Evolutionary conservation across 2,329 filamentous ascomycete genomes (phyloP).

Genomic region (Grosmannia serpens): DNA sequence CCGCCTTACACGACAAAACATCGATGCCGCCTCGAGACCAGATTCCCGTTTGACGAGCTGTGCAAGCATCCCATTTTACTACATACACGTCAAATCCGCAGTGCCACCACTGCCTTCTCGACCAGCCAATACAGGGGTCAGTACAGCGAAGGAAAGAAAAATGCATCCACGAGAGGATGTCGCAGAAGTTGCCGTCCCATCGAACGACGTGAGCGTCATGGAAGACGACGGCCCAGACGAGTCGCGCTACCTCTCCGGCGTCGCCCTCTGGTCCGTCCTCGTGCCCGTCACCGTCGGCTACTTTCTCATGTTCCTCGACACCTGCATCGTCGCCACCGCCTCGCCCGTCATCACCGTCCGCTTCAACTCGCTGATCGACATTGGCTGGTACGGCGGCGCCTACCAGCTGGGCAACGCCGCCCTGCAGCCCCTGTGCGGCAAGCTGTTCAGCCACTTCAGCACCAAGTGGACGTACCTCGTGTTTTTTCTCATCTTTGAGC

Average conservation of each 20-base stretch:
- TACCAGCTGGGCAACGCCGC: constrained; percentile 14
- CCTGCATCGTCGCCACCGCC: too few species aligned
- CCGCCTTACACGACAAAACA: not conserved
- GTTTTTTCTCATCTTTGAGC: constrained; percentile 38
- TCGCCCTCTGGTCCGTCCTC: too few species aligned
- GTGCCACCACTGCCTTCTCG: not conserved
- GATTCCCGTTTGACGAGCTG: not conserved
- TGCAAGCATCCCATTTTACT: not conserved
- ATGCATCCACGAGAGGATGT: not conserved
- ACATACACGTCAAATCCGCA: not conserved
- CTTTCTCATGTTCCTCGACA: too few species aligned
- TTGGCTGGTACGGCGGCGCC: constrained; percentile 15
- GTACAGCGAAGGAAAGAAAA: not conserved
- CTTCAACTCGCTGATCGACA: constrained; percentile 6
- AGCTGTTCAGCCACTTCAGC: constrained; percentile 33
- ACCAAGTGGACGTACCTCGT: constrained; percentile 24
- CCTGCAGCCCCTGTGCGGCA: constrained; percentile 32
- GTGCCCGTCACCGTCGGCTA: too few species aligned
- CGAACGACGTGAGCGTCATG: not conserved
- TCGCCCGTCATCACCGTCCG: constrained; percentile 4
- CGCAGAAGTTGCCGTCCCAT: not conserved
- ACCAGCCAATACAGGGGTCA: not conserved
- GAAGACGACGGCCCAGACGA: not conserved
- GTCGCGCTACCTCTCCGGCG: too few species aligned
- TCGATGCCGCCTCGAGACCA: not conserved